Evolutionary conservation across 2,329 filamentous ascomycete genomes (phyloP).

Genomic region (Ascochyta fabae): DNA sequence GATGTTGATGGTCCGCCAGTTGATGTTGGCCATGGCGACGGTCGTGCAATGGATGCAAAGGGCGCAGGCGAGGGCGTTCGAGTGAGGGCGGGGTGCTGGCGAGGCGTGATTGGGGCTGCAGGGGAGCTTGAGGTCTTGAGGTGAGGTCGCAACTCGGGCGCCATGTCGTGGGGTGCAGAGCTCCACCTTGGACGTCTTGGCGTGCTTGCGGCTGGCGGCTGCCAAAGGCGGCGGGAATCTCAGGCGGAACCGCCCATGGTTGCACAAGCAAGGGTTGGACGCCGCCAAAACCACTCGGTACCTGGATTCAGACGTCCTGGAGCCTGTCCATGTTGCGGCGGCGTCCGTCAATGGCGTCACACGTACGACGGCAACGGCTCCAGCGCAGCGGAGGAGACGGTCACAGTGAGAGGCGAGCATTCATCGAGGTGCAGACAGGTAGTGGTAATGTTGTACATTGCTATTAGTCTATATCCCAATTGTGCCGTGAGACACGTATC

Average conservation of each 20-base stretch:
- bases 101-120: slow-evolving; percentile 13
- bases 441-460: slow-evolving; percentile 37
- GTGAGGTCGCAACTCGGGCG: slow-evolving; percentile 32
- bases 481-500: slow-evolving; percentile 42
- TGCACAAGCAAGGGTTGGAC: slow-evolving; percentile 44
- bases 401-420: slow-evolving; percentile 17
- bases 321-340: slow-evolving; percentile 28
- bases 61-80: slow-evolving; percentile 9
- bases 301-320: slow-evolving; percentile 19
- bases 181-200: slow-evolving; percentile 34
- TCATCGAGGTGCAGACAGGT: neutral
- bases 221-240: slow-evolving; percentile 20
- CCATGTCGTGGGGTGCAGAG: slow-evolving; percentile 37
- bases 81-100: slow-evolving; percentile 16
- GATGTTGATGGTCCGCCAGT: slow-evolving; percentile 90
- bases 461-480: slow-evolving; percentile 47
- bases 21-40: slow-evolving; percentile 57
- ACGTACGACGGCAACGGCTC: slow-evolving; percentile 29
- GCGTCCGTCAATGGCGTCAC: slow-evolving; percentile 37
- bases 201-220: slow-evolving; percentile 24
- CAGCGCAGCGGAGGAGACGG: slow-evolving; percentile 17
- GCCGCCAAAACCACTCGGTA: slow-evolving; percentile 32
- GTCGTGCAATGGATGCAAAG: slow-evolving; percentile 15
- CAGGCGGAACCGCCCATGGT: slow-evolving; percentile 30
- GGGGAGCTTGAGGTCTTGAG: slow-evolving; percentile 30